phyloP scores from a whole-genome alignment of 371 early-diverging fungal species.

The Funneliformis caledonium region DNA sequence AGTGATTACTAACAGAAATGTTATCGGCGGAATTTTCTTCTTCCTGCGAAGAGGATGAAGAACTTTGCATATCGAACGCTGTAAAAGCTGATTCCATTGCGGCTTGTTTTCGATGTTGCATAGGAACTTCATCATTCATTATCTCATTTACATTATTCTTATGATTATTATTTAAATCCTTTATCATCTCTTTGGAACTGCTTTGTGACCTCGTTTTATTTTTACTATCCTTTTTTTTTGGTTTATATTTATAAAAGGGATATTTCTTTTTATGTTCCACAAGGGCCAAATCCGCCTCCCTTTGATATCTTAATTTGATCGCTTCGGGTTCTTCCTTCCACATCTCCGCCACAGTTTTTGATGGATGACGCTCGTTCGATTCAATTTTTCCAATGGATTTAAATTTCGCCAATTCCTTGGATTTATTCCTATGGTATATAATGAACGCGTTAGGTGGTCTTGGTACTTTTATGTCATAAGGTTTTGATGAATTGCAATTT shows the following conservation, averaged over 20 bases:
- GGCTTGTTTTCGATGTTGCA: constrained; percentile 38
- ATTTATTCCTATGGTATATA: constrained; percentile 39
- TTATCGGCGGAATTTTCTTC: background rate
- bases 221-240: constrained; percentile 56
- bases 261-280: constrained; percentile 66
- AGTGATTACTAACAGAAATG: background rate
- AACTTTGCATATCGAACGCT: constrained; percentile 17
- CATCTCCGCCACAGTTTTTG: constrained; percentile 71
- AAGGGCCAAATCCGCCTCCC: constrained; percentile 59
- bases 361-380: constrained; percentile 43
- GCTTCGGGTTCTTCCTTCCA: constrained; percentile 63
- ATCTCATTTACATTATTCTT: background rate
- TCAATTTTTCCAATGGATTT: background rate
- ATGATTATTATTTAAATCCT: background rate
- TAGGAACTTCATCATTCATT: constrained; percentile 26
- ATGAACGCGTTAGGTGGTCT: constrained; percentile 40
- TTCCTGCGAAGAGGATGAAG: background rate
- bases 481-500: constrained; percentile 8
- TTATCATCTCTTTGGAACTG: background rate
- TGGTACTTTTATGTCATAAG: constrained; percentile 36
- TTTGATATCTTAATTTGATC: constrained; percentile 60
- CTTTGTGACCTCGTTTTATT: constrained; percentile 8
- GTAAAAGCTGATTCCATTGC: constrained; percentile 40
- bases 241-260: constrained; percentile 73
- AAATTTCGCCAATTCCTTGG: constrained; percentile 33